Evolutionary conservation across 2,329 filamentous ascomycete genomes (phyloP).

Genomic region (Penicillium sp.): DNA sequence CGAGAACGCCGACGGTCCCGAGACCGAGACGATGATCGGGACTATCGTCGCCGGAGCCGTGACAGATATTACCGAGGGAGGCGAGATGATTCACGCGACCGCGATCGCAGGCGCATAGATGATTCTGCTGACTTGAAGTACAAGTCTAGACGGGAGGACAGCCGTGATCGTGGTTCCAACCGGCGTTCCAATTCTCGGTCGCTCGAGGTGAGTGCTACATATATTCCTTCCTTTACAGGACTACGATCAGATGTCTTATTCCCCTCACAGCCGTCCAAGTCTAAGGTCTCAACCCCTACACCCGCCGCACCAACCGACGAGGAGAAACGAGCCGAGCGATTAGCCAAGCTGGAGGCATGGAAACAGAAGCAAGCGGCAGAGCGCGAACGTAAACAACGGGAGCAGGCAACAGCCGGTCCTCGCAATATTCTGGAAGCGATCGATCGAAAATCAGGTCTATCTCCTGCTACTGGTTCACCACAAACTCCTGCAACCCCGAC

Average conservation of each 20-base stretch:
- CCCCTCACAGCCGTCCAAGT: conserved; percentile 52
- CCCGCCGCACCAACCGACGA: conserved; percentile 60
- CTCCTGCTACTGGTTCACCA: conserved; percentile 53
- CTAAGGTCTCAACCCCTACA: conserved; percentile 40
- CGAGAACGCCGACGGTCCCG: conserved; percentile 63
- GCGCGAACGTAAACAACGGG: conserved; percentile 68
- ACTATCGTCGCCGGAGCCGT: conserved; percentile 61
- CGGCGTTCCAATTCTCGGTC: conserved; percentile 52
- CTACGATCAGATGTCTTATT: conserved; percentile 1
- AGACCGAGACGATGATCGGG: conserved; percentile 56
- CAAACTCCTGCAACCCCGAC: conserved; percentile 51
- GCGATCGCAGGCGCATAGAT: conserved; percentile 62
- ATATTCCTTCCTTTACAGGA: not conserved
- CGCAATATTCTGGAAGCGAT: conserved; percentile 69
- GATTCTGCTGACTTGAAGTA: conserved; percentile 68
- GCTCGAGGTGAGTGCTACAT: conserved; percentile 56
- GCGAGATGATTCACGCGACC: conserved; percentile 71
- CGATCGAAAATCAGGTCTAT: conserved; percentile 63
- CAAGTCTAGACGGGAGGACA: conserved; percentile 65
- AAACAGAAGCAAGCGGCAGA: conserved; percentile 80
- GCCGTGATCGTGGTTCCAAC: conserved; percentile 53
- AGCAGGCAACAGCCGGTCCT: conserved; percentile 61
- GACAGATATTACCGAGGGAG: conserved; percentile 67
- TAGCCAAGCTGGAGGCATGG: conserved; percentile 84
- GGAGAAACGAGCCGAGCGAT: conserved; percentile 74